phyloP scores from a whole-genome alignment of 2,329 filamentous ascomycete species.

The Nemania sp. region DNA sequence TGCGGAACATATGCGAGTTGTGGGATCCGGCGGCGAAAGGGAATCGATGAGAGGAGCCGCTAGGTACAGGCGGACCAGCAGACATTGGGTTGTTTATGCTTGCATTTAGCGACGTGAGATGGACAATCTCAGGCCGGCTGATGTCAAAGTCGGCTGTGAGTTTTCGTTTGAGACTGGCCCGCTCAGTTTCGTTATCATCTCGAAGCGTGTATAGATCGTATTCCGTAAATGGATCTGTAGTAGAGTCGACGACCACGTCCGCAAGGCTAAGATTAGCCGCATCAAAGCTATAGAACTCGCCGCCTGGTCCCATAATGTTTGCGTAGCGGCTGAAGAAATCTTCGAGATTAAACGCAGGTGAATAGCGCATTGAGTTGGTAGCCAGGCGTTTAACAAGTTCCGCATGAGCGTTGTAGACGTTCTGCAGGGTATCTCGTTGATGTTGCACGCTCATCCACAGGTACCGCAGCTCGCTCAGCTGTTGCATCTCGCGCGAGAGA shows the following conservation, averaged over 20 bases:
- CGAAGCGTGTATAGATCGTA: constrained; percentile 54
- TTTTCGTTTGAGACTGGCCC: constrained; percentile 56
- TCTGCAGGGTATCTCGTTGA: constrained; percentile 77
- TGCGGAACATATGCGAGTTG: constrained; percentile 47
- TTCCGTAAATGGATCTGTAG: constrained; percentile 58
- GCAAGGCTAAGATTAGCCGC: constrained; percentile 73
- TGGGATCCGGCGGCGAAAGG: constrained; percentile 47
- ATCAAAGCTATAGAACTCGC: constrained; percentile 68
- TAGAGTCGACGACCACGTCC: constrained; percentile 66
- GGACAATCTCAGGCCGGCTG: constrained; percentile 47
- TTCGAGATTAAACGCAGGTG: constrained; percentile 80
- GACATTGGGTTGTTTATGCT: constrained; percentile 36
- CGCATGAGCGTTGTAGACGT: constrained; percentile 76
- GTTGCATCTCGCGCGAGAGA: constrained; percentile 77
- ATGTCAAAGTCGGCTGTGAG: constrained; percentile 47
- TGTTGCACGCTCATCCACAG: constrained; percentile 80
- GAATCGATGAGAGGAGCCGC: constrained; percentile 44
- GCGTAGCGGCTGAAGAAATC: constrained; percentile 85
- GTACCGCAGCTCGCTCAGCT: constrained; percentile 74
- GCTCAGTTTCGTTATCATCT: constrained; percentile 37
- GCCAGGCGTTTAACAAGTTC: constrained; percentile 77
- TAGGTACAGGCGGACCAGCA: constrained; percentile 39
- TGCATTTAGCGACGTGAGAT: constrained; percentile 43
- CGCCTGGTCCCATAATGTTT: constrained; percentile 60
- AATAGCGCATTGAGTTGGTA: constrained; percentile 71